A percentile compares a stretch with the other conserved stretches of the same genome.
These are phyloP conservation scores for Ogataea paradorogensis DNA, from an alignment of 805 yeast species.

Conservation along the genomic window DNA sequence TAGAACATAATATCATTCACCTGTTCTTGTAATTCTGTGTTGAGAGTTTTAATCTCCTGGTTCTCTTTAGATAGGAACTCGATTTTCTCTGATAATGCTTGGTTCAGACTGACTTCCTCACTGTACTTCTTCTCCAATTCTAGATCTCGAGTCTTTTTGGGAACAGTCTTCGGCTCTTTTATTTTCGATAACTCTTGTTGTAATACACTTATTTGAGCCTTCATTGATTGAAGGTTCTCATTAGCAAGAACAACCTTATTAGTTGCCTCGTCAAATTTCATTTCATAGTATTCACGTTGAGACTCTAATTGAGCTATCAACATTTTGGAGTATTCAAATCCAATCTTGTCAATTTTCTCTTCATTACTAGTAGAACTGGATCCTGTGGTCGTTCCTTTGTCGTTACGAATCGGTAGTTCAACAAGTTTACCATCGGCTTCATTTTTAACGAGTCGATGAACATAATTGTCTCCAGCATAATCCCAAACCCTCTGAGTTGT, in stretches of 20 bases:
- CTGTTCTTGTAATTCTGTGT: slow-evolving; percentile 56
- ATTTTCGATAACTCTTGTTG: slow-evolving; percentile 9
- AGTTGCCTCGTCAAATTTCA: slow-evolving; percentile 37
- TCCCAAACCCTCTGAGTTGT: slow-evolving; percentile 90
- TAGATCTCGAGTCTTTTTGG: slow-evolving; percentile 12
- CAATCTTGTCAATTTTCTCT: slow-evolving; percentile 52
- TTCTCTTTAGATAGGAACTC: slow-evolving; percentile 36
- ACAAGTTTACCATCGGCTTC: slow-evolving; percentile 88
- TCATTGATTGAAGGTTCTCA: slow-evolving; percentile 29
- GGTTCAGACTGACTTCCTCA: slow-evolving; percentile 48
- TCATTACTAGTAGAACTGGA: slow-evolving; percentile 23
- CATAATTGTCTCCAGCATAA: slow-evolving; percentile 87
- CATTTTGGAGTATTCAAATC: slow-evolving; percentile 76
- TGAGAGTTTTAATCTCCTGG: slow-evolving; percentile 36
- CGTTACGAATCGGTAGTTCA: slow-evolving; percentile 52
- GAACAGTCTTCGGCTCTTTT: slow-evolving; percentile 16
- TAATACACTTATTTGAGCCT: slow-evolving; percentile 21
- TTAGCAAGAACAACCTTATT: slow-evolving; percentile 18
- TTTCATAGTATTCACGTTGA: slow-evolving; percentile 80
- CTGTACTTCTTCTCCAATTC: slow-evolving; percentile 30
- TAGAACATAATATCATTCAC: slow-evolving; percentile 78
- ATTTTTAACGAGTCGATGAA: slow-evolving; percentile 79
- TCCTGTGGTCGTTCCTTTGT: slow-evolving; percentile 10
- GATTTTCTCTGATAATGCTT: slow-evolving; percentile 39
- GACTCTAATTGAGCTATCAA: slow-evolving; percentile 79